A percentile compares a stretch with the other conserved stretches of the same genome.
Conservation (phyloP, 805 yeast genomes). For the Babjeviella inositovora region DNA sequence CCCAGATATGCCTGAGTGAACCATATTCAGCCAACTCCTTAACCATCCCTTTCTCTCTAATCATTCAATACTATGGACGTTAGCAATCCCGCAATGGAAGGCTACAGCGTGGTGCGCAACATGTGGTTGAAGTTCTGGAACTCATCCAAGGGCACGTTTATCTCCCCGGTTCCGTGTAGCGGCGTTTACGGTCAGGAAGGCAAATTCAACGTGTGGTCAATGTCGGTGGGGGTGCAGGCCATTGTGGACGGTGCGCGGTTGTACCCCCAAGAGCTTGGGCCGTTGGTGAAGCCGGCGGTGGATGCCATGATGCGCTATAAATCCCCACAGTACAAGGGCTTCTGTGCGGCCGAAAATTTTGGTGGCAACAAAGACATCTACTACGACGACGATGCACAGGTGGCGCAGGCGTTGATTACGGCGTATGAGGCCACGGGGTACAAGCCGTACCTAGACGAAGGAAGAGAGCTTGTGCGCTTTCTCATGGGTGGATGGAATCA, state of each 20-base stretch:
- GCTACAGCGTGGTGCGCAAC: conserved; percentile 17
- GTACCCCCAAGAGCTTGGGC: conserved; percentile 33
- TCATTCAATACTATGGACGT: too few relatives aligned
- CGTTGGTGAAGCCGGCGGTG: conserved; percentile 36
- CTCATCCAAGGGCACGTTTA: conserved; percentile 15
- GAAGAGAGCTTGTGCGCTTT: conserved; percentile 40
- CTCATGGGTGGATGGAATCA: conserved; percentile 50
- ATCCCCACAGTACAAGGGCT: conserved; percentile 33
- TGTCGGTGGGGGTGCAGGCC: conserved; percentile 50
- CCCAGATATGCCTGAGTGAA: too few relatives aligned
- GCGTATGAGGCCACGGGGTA: conserved; percentile 57
- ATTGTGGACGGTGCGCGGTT: conserved; percentile 46
- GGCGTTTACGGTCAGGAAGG: conserved; percentile 40
- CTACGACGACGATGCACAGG: conserved; percentile 66
- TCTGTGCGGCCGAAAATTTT: conserved; percentile 46
- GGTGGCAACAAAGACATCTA: conserved; percentile 49
- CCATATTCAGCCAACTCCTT: too few relatives aligned
- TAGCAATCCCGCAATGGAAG: conserved; percentile 16
- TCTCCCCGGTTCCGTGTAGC: too few relatives aligned
- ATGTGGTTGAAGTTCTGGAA: conserved; percentile 27
- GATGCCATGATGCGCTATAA: conserved; percentile 32
- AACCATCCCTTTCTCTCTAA: too few relatives aligned
- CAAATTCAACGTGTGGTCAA: conserved; percentile 52
- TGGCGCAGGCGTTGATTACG: conserved; percentile 44
- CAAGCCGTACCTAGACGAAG: conserved; percentile 31